Base-by-base conservation (phyloP, 345 rosid species). In the Gossypium bickii region DNA sequence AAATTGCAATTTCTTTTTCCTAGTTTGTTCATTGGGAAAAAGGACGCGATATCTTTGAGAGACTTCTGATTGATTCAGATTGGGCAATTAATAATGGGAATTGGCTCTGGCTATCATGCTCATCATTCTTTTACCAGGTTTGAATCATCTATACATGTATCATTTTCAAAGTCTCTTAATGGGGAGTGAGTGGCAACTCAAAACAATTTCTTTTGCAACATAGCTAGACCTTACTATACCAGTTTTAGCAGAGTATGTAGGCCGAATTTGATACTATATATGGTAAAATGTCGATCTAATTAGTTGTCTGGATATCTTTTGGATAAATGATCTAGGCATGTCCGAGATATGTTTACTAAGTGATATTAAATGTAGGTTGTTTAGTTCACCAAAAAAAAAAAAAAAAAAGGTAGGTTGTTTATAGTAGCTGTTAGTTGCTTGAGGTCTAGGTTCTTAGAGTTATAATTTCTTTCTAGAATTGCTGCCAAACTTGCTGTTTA, bases 11-110 rank as follows among this genome's bases (percentile, higher is more conserved):
- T 85, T 20, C 27, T 57, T 79, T 71, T 73, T 85, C 75, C 56
- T 84, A 94, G 98, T 94, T 94, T 85, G 83, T 89, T 68, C 98
- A 94, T 51, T 94, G 98, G 97, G 98, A 94, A 80, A 88, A 89
- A 87, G 98, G 98, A 65, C 90, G 98, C 51, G 93, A 94, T 80
- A 90, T 94, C 71, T 94, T 94, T 43, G 97, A 91, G 82, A 87
- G 98, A 72, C 93, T 94, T 76, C 79, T 94, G 79, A 90, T 92
- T 66, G 98, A 94, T 85, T 91, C 97, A 48, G 98, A 94, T 79
- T 94, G 97, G 98, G 90, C 97, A 63, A 84, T 92, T 70, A 94
- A 94, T 79, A 94, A 92, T 24, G 98, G 92, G 18, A 94, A 94
- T 65, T 92, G 98, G 98, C 76, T 90, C 74, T 94, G 98, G 98